Percentiles rank a stretch among this genome's conserved stretches.
Evolutionary conservation across 2,329 filamentous ascomycete species (phyloP).

Genomic region (Hypoxylon sp.): DNA sequence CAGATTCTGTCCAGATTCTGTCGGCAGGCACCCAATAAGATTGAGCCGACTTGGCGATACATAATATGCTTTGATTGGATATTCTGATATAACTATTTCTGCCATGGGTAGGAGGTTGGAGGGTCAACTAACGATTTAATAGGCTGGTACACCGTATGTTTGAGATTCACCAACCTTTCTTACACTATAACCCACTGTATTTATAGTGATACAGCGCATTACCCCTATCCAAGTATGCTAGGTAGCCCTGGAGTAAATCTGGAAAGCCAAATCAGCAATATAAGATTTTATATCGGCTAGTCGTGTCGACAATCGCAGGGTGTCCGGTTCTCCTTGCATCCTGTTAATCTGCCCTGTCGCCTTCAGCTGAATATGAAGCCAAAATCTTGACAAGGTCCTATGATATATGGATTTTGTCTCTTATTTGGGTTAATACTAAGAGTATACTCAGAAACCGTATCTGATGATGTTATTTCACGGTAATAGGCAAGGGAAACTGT

Average conservation of each 20-base stretch:
- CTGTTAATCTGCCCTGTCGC: constrained; percentile 4
- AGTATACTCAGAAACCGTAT: not conserved
- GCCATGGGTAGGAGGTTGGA: not conserved
- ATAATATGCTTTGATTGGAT: too few species aligned
- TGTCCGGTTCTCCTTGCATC: too few species aligned
- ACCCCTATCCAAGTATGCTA: too few species aligned
- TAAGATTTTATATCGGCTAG: not conserved
- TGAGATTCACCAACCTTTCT: too few species aligned
- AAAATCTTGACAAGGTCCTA: not conserved
- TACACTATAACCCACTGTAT: too few species aligned
- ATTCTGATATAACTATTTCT: too few species aligned
- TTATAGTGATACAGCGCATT: too few species aligned
- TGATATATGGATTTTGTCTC: not conserved
- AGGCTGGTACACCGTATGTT: not conserved
- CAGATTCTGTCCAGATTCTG: constrained; percentile 25
- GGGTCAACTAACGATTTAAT: not conserved
- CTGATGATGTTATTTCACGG: not conserved
- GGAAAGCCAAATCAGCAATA: too few species aligned
- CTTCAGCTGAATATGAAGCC: not conserved
- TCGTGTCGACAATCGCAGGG: too few species aligned
- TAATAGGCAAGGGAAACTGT: not conserved
- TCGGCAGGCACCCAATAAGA: not conserved
- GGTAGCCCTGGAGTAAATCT: too few species aligned
- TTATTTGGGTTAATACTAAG: not conserved
- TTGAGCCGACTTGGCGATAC: not conserved